Evolutionary conservation across 192 early-diverging fungal species (phyloP).

Genomic region (Backusella circina): DNA sequence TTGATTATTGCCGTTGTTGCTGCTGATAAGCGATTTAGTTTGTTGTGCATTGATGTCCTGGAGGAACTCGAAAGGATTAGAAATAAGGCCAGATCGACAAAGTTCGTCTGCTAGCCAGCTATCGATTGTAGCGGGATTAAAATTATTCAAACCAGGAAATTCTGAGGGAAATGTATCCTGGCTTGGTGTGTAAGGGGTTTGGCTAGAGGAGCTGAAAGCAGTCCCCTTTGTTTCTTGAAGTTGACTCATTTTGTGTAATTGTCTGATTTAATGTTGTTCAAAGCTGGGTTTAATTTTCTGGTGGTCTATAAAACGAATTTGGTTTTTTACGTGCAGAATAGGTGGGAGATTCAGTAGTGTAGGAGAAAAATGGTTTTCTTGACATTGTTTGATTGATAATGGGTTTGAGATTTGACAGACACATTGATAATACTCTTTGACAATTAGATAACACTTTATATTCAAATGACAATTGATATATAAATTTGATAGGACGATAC

Average conservation of each 20-base stretch:
- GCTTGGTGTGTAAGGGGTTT: neutral
- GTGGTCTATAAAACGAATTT: conserved; percentile 5
- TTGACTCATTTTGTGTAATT: neutral
- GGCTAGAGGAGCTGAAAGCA: neutral
- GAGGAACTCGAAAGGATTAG: conserved; percentile 1
- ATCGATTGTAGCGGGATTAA: conserved; percentile 26
- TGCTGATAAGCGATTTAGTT: neutral
- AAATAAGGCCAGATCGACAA: conserved; percentile 37
- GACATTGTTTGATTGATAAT: conserved; percentile 4
- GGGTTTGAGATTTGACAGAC: conserved; percentile 11
- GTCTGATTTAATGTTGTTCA: neutral
- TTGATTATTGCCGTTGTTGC: neutral
- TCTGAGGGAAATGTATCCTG: neutral
- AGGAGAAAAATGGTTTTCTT: conserved; percentile 35
- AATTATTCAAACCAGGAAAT: neutral
- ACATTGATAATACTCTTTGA: neutral
- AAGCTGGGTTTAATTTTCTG: conserved; percentile 6
- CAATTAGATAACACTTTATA: conserved; percentile 3
- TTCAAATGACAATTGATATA: neutral
- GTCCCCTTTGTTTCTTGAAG: neutral
- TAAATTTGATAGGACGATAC: neutral
- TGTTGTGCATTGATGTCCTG: neutral
- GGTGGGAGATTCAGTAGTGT: conserved; percentile 33
- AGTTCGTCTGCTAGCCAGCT: conserved; percentile 49
- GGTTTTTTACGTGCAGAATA: conserved; percentile 31